Base-by-base conservation (phyloP, 2,329 filamentous ascomycete species). In the Fusarium pseudoanthophilum region DNA sequence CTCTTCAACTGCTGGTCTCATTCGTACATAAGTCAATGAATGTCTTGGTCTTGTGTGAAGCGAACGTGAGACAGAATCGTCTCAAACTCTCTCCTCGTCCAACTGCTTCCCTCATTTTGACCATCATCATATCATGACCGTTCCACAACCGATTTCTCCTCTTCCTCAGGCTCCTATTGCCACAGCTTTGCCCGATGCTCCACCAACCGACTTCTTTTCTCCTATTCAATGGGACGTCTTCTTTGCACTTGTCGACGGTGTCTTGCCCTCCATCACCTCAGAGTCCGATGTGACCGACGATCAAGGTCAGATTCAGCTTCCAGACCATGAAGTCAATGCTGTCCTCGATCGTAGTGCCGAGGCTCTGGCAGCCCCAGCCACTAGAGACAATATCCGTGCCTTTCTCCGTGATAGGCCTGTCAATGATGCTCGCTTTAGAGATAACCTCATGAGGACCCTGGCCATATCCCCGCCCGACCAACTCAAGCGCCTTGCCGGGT, bases 251-350 rank as follows among this genome's bases (percentile, higher is more conserved):
- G 79, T 90, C 45, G 89, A 91, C 72, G 87, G 86, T n/a, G 80
- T 89, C 24, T 81, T 93, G 37, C 91, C 92, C 5, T 86, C 90
- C 26, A 84, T 93, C 69, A 85, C 84, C 26, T 78, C 84, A 20
- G 81, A 84, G 20, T 81, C 84, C 24, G 75, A 79, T 26, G 74
- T 80, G 26, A 77, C 78, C 18, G 84, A 88, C 75, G 77, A 78
- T 28, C 76, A 79, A 8, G 80, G 74, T 39, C 84, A 88, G 67
- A 80, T 89, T 21, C 79, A 79, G 21, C 81, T 91, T 18, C 78
- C 86, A 0, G 84, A 88, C 59, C 80, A 80, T n/a, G 84, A 87
- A 53, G 89, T 89, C 72, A 82, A 86, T 7, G 78, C 81, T 8
- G 79, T 85, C 3, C 79, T 91, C 53, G 79, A 83, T 26, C 74